Evolutionary conservation across 345 rosid genomes (phyloP), one percentile per base, ranked within the genome.

Genomic region (Salix exigua): DNA sequence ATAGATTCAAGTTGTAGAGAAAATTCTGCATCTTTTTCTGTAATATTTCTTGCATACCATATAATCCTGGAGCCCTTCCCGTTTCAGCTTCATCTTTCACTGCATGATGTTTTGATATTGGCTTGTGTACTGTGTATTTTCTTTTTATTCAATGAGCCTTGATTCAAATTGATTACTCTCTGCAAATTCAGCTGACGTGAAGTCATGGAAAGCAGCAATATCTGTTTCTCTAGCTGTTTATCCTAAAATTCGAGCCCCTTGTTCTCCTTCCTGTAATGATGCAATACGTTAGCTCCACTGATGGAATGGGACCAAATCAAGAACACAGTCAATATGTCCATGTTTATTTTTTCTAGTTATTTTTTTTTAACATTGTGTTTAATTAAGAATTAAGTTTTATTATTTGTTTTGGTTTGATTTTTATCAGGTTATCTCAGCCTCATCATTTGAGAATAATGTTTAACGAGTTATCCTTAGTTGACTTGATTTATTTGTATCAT

Each of bases 361-460:
- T 33, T 33, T 30, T 30, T 33, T 33, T 4, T 33, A 33, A 33
- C 4, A 33, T 33, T 33, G 35, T 33, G 35, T 33, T 33, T 33
- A 33, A 33, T 33, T 33, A 0, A 33, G 6, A 33, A 33, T 33
- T 33, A 33, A 33, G 4, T 33, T 33, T 33, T 33, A 33, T 33
- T 33, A 33, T 33, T 33, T 33, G 1, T 33, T 33, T 33, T 33
- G 35, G 0, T 33, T 33, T 33, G 6, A 33, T 33, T 33, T 33
- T 33, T 4, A 33, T 33, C 5, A 33, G 35, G 0, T 33, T 33
- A 33, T 33, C 6, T 33, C 6, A 33, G 35, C 1, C 4, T 33
- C 1, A 0, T 33, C 0, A 33, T 0, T 0, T 33, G 35, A 33
- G 1, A 33, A 33, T 33, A 33, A 33, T 33, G 6, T 0, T 33